Percentiles rank a stretch among this genome's conserved stretches.
Conservation (phyloP, 805 yeast species). For the Wickerhamiella shivajii region DNA sequence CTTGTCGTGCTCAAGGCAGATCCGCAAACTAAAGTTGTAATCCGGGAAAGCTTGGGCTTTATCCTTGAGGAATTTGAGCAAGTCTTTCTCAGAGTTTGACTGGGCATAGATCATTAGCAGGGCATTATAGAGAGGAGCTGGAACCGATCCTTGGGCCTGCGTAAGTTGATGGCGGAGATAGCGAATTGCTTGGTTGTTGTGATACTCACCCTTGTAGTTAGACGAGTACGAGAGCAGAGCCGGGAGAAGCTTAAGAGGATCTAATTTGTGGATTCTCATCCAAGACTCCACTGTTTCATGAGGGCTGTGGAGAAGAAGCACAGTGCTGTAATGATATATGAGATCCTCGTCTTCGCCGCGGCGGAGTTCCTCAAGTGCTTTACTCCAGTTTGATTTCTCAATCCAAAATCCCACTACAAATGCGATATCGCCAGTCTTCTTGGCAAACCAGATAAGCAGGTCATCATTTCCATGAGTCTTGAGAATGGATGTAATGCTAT, state of each 20-base stretch:
- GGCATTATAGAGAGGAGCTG: conserved; percentile 47
- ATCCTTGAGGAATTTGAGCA: conserved; percentile 37
- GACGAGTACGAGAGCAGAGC: conserved; percentile 54
- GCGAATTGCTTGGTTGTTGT: conserved; percentile 48
- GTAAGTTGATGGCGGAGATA: conserved; percentile 44
- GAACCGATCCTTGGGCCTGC: conserved; percentile 28
- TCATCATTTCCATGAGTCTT: conserved; percentile 48
- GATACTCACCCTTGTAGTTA: conserved; percentile 25
- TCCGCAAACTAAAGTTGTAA: conserved; percentile 56
- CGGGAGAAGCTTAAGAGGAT: conserved; percentile 56
- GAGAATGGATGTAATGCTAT: conserved; percentile 59
- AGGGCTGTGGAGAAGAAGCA: conserved; percentile 54
- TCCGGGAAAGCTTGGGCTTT: conserved; percentile 29
- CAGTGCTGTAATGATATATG: conserved; percentile 55
- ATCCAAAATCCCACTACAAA: conserved; percentile 60
- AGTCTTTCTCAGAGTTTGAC: conserved; percentile 34
- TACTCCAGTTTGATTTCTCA: conserved; percentile 47
- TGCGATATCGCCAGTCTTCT: conserved; percentile 48
- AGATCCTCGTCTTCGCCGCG: conserved; percentile 31
- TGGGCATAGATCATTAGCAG: conserved; percentile 48
- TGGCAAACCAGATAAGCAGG: conserved; percentile 55
- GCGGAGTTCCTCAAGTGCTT: conserved; percentile 43
- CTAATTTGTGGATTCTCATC: conserved; percentile 42
- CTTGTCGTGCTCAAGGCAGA: conserved; percentile 48
- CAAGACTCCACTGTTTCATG: conserved; percentile 60